Base-by-base conservation (phyloP, 2,329 filamentous ascomycete genomes). In the Phialophora macrospora region DNA sequence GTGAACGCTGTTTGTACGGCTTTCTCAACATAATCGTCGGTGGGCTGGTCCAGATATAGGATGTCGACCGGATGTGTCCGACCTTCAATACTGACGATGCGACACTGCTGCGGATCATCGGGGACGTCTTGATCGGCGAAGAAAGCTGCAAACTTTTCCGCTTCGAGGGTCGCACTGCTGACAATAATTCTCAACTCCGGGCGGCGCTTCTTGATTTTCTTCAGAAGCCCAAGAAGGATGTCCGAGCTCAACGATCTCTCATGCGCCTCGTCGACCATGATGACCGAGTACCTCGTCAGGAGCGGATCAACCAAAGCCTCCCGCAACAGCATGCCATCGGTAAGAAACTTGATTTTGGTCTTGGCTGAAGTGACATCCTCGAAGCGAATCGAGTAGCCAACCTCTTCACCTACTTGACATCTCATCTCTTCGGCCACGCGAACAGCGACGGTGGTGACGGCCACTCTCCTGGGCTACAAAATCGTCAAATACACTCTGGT, bases 251-350 rank as follows among this genome's bases (percentile, higher is more conserved):
- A 85, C 56, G 93, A 97, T 61, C 95, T 85, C 78, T 98, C 94
- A 75, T 99, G 95, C 6, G 94, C 95, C 79, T 98, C 94, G 75
- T 99, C 95, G 7, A 99, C 90, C 92, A 99, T 97, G 72, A 99
- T 92, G 52, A 97, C 90, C 0, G 93, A 96, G 76, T 99, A 99
- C 11, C 92, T 86, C 22, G 91, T 95, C 41, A 99, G 80, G 3
- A 98, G 80, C 12, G 95, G 95, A 77, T 99, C 95, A 3, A 97
- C 91, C 4, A 99, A 84, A 30, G 94, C 95, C 79, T 99, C 95
- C 73, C 94, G 84, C 60, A 99, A 87, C 34, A 99, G 84, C 56
- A 99, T 83, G 0, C 94, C 94, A 79, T 99, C 95, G 0, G 94
- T 99, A 69, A 98, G 80, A 75, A 98, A 98, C 76, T 99, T 97